Conservation (phyloP, 1,139 yeast species). For the Casaregolazyma suthepensis region DNA sequence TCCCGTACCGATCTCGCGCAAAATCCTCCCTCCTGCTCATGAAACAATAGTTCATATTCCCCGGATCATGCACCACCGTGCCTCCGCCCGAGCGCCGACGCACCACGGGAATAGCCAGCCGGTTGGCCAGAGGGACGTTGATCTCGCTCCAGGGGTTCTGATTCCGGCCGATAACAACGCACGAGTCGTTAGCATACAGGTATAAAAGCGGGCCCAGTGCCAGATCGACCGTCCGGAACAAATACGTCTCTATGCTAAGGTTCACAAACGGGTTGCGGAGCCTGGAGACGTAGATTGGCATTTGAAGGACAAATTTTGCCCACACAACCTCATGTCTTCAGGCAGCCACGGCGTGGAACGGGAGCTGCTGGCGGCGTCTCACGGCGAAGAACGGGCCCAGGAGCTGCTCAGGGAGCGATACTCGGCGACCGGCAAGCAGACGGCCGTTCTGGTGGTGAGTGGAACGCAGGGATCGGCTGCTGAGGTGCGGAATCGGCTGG, state of each 20-base stretch:
- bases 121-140: conserved; percentile 52
- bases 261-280: conserved; percentile 67
- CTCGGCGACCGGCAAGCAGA: conserved; percentile 51
- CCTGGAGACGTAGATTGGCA: conserved; percentile 38
- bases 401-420: conserved; percentile 53
- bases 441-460: conserved; percentile 47
- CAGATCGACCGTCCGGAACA: conserved; percentile 60
- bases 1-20: conserved; percentile 56
- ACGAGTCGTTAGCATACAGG: conserved; percentile 71
- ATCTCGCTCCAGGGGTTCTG: conserved; percentile 93
- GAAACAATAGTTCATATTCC: conserved; percentile 82
- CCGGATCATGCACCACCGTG: conserved; percentile 91
- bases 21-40: conserved; percentile 67
- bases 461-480: conserved; percentile 36
- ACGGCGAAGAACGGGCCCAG: conserved; percentile 38
- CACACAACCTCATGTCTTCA: neutral
- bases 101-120: conserved; percentile 58
- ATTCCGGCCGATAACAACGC: conserved; percentile 92
- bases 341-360: conserved; percentile 38
- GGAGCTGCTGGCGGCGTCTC: conserved; percentile 46
- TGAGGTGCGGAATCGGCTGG: conserved; percentile 18
- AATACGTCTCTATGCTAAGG: conserved; percentile 74
- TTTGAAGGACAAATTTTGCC: neutral
- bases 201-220: conserved; percentile 41
- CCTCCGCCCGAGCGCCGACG: conserved; percentile 94